Evolutionary conservation across 2,329 filamentous ascomycete species (phyloP), one percentile per base, ranked within the genome.

Genomic region (Aspergillus phoenicis): DNA sequence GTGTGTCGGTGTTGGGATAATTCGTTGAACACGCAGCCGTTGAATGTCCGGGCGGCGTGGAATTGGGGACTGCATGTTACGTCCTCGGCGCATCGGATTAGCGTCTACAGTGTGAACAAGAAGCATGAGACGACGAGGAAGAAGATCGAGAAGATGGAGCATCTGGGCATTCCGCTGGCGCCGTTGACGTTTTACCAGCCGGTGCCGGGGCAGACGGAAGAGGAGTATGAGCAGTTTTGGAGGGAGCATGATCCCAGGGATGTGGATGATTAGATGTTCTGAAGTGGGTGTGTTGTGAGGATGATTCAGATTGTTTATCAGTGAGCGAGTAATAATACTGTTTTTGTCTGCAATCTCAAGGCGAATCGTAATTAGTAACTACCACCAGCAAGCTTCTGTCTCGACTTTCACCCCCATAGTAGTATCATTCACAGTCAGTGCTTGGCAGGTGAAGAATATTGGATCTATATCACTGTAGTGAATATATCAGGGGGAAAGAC

Each of bases 1-100:
- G 81, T 84, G 0, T 81, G 81, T 30, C 77, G 86, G 4, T 86
- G 83, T 66, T 88, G 85, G 85, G 86, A 88, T 65, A 87, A 88
- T 60, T 76, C 82, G 0, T 71, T 87, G 36, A 88, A 88, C 62
- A 87, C 85, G 0, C 86, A 88, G 66, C 85, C 85, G 0, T 78
- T 81, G 0, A 79, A 79, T 62, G 81, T 87, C 0, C 75, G 85
- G 11, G 79, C 81, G 5, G 78, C 83, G 0, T 88, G 84, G 84
- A 79, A 78, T 52, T 78, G 76, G 72, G 75, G 75, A 24, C 66
- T 78, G 2, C 75, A 79, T 62, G 74, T 78, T 33, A 79, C 77
- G 5, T 68, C 64, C 13, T 76, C 74, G 4, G 73, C 73, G 8
- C 77, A 79, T 64, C 70, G 75, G 4, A 74, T 79, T 63, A 73